Evolutionary conservation across 2,329 filamentous ascomycete genomes (phyloP).

Genomic region (Aspergillus sp.): DNA sequence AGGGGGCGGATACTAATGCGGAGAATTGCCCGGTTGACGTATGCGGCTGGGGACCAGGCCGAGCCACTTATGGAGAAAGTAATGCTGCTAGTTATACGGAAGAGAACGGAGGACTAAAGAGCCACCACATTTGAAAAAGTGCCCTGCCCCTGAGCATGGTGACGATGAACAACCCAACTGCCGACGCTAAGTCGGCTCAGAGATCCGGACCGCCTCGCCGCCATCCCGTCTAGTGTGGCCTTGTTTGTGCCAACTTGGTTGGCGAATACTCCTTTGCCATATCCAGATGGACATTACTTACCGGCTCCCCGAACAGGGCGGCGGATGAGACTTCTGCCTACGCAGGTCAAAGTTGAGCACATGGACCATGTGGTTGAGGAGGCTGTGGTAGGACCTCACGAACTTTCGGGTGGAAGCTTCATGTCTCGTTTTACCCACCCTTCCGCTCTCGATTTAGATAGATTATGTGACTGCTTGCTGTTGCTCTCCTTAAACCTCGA

Average conservation of each 20-base stretch:
- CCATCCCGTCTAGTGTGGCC: background rate
- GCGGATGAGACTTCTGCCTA: background rate
- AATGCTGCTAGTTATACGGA: background rate
- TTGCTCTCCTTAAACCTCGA: background rate
- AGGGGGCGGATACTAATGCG: background rate
- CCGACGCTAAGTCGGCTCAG: background rate
- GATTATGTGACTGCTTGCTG: background rate
- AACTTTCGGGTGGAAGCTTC: background rate
- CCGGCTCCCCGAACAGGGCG: background rate
- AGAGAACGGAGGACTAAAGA: background rate
- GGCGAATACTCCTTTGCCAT: background rate
- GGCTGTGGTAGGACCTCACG: background rate
- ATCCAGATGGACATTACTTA: background rate
- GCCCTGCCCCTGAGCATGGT: background rate
- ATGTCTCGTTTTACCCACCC: background rate
- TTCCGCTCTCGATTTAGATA: background rate
- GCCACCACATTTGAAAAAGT: background rate
- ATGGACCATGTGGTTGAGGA: background rate
- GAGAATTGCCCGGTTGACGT: background rate
- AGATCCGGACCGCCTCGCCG: background rate
- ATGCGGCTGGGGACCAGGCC: background rate
- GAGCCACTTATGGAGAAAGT: background rate
- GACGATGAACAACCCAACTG: background rate
- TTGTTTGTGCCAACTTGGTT: background rate
- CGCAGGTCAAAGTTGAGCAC: background rate